Evolutionary conservation across 2,329 filamentous ascomycete genomes (phyloP), one percentile per base, ranked within the genome.

Genomic region (Penicillium sp.): DNA sequence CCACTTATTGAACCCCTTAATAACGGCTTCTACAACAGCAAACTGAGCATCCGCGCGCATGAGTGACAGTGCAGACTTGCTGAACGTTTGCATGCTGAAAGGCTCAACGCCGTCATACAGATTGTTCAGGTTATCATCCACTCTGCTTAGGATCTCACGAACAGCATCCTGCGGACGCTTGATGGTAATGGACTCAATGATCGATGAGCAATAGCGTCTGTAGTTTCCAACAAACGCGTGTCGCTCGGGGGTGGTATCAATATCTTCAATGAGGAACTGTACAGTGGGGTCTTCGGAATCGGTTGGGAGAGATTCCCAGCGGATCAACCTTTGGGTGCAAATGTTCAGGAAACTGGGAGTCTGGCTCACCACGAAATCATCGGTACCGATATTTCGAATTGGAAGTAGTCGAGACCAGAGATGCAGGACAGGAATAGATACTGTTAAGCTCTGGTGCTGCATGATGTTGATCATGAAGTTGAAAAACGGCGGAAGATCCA

Each of bases 211-310:
- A 66, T 96, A 97, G 53, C 94, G 84, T 36, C 94, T 83, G 70
- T 99, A 99, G 67, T 99, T 97, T 4, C 93, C 91, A 10, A 97
- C 81, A 69, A 99, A 99, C 1, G 91, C 90, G 73, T 99, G 94
- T 23, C 91, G 84, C 69, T 99, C 94, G 0, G 94, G 94, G 18
- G 93, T 79, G 0, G 93, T 97, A 66, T 99, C 94, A 51, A 96
- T 95, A 67, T 99, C 94, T 66, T 97, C 92, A 64, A 91, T 81
- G 1, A 99, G 79, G 60, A 96, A 94, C 10, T 90, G 77, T 53
- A 91, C 82, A 0, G 88, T 92, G 2, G 89, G 81, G 62, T 96
- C 87, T 43, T 89, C 83, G 0, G 86, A 88, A 57, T 95, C 88
- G 58, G 93, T 86, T 0, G 91, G 89, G 2, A 97, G 76, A 57